Evolutionary conservation across 2,329 filamentous ascomycete species (phyloP).

Genomic region (Raffaelea ambrosiae): DNA sequence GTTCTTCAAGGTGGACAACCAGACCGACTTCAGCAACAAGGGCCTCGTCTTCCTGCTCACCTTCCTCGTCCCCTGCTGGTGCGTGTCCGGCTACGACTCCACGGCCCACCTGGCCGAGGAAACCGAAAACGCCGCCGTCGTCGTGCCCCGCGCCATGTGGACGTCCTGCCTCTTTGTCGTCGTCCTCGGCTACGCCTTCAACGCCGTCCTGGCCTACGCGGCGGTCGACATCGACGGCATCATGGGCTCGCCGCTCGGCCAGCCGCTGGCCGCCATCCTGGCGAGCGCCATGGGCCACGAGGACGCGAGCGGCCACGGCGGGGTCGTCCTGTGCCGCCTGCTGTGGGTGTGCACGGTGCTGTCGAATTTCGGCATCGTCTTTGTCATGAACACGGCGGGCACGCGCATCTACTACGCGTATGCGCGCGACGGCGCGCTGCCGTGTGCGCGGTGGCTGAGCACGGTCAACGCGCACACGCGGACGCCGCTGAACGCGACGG

Average conservation of each 20-base stretch:
- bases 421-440: conserved; percentile 5
- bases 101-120: conserved; percentile 4
- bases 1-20: conserved; percentile 1
- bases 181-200: conserved; percentile 5
- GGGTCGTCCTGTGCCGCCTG: neutral
- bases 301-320: neutral
- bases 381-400: conserved; percentile 7
- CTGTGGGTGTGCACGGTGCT: conserved; percentile 6
- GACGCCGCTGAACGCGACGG: conserved; percentile 3
- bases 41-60: conserved; percentile 6
- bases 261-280: conserved; percentile 5
- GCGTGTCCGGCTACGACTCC: conserved; percentile 6
- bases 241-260: conserved; percentile 4
- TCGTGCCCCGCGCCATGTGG: conserved; percentile 7
- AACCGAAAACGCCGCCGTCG: conserved; percentile 1
- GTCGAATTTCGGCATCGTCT: conserved; percentile 8
- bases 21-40: conserved; percentile 1
- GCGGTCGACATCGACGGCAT: conserved; percentile 5
- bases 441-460: conserved; percentile 1
- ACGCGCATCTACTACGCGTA: conserved; percentile 5
- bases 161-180: conserved; percentile 1
- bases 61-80: conserved; percentile 6
- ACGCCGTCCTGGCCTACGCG: conserved; percentile 1
- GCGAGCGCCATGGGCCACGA: conserved; percentile 1
- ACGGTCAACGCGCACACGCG: neutral